A percentile compares a stretch with the other conserved stretches of the same genome.
Conservation (phyloP, 2,329 filamentous ascomycete species). For the Verticillium nonalfalfae region DNA sequence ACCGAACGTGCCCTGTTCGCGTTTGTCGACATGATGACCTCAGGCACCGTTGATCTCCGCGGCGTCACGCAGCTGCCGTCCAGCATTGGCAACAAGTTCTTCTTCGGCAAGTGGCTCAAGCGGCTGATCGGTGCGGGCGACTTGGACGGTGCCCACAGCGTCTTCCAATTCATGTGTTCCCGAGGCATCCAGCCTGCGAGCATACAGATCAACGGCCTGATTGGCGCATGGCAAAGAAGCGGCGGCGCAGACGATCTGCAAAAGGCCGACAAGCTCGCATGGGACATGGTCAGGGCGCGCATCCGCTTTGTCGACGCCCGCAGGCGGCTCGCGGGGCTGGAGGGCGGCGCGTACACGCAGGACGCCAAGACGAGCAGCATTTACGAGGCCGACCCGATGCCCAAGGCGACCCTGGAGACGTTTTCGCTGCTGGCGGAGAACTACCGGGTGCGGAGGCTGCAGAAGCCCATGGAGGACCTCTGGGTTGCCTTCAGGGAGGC, state of each 20-base stretch:
- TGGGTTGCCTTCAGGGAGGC: constrained; percentile 57
- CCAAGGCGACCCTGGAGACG: constrained; percentile 66
- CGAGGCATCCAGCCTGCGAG: constrained; percentile 62
- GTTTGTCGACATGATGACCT: constrained; percentile 86
- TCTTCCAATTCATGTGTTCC: constrained; percentile 69
- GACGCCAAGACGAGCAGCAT: constrained; percentile 8
- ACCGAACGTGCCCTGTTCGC: constrained; percentile 64
- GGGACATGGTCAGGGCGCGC: constrained; percentile 69
- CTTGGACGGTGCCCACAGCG: constrained; percentile 62
- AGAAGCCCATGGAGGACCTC: constrained; percentile 51
- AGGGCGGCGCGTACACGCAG: neutral
- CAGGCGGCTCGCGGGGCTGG: constrained; percentile 17
- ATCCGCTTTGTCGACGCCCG: constrained; percentile 54
- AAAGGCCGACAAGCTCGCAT: constrained; percentile 63
- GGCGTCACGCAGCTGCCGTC: constrained; percentile 36
- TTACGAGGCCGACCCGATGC: constrained; percentile 24
- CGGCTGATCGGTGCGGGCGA: constrained; percentile 69
- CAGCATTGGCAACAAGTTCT: constrained; percentile 63
- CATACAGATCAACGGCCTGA: constrained; percentile 74
- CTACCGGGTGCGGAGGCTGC: constrained; percentile 58
- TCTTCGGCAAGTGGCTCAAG: constrained; percentile 86
- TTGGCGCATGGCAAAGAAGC: constrained; percentile 70
- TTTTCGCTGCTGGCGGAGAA: constrained; percentile 70
- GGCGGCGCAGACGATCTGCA: constrained; percentile 45
- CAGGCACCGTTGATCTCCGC: constrained; percentile 43